Conservation (phyloP, 768 basidiomycete species). For the Rhodotorula taiwanensis region DNA sequence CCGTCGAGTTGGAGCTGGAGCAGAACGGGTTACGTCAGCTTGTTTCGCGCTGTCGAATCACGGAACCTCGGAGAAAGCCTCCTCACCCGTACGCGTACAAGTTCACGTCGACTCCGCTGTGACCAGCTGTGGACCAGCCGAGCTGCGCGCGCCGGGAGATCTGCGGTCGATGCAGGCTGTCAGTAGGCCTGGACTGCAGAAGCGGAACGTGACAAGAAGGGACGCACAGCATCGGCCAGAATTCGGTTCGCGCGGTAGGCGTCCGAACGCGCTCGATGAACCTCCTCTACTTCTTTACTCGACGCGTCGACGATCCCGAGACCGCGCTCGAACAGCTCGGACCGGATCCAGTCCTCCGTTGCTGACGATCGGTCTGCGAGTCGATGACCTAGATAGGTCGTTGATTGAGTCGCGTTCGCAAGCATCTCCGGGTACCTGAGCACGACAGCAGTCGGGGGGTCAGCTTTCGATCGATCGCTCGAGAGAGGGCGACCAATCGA, state of each 20-base stretch:
- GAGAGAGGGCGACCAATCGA: neutral
- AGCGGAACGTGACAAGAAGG: no score
- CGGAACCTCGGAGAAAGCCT: neutral
- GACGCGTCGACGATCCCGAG: slow-evolving; percentile 37
- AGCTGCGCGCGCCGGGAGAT: slow-evolving; percentile 39
- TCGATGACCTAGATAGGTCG: slow-evolving; percentile 27
- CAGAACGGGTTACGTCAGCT: no score
- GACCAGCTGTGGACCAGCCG: slow-evolving; percentile 41
- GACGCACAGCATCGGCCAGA: slow-evolving; percentile 31
- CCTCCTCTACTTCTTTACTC: slow-evolving; percentile 28
- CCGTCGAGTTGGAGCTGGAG: slow-evolving; percentile 20
- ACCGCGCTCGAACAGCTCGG: slow-evolving; percentile 34
- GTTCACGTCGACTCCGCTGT: slow-evolving; percentile 40
- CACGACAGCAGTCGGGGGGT: rapidly evolving
- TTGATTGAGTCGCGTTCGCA: slow-evolving; percentile 37
- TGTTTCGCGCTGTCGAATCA: no score
- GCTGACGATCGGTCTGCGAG: slow-evolving; percentile 10
- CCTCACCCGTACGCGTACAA: slow-evolving; percentile 36
- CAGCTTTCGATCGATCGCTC: no score
- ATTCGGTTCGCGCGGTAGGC: slow-evolving; percentile 26
- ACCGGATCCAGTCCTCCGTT: slow-evolving; percentile 24
- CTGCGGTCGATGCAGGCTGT: neutral
- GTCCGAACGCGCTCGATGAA: slow-evolving; percentile 12
- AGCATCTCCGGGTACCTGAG: slow-evolving; percentile 40
- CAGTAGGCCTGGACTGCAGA: neutral